These are phyloP conservation scores for Pseudoperonospora humuli DNA, from an alignment of 352 stramenopile genomes.

Conservation along the genomic window DNA sequence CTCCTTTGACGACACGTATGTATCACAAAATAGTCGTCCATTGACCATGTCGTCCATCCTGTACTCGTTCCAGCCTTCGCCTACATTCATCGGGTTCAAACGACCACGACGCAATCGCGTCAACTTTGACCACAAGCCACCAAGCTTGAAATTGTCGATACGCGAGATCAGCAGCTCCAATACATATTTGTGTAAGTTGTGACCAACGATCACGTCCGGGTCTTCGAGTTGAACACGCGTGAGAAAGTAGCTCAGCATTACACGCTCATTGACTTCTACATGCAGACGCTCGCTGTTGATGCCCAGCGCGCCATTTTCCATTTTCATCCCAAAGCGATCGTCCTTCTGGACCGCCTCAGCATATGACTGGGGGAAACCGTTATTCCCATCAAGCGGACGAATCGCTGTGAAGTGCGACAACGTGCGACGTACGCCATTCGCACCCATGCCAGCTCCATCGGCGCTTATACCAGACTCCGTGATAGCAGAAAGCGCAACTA, in stretches of 20 bases:
- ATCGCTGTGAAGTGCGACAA: constrained; percentile 81
- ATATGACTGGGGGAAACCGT: constrained; percentile 55
- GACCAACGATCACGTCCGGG: constrained; percentile 96
- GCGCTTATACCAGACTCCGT: constrained; percentile 68
- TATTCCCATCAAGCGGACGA: constrained; percentile 59
- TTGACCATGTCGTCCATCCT: constrained; percentile 86
- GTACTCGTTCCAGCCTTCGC: constrained; percentile 85
- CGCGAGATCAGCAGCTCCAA: constrained; percentile 96
- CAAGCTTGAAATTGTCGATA: constrained; percentile 89
- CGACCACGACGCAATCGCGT: constrained; percentile 73
- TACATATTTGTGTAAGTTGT: constrained; percentile 98
- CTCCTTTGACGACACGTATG: constrained; percentile 96
- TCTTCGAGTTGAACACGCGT: constrained; percentile 93
- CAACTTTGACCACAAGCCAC: constrained; percentile 75
- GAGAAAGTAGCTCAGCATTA: constrained; percentile 82
- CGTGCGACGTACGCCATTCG: constrained; percentile 25
- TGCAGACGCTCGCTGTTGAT: constrained; percentile 50
- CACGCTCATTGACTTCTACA: constrained; percentile 77
- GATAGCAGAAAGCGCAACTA: constrained; percentile 83
- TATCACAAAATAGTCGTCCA: constrained; percentile 96
- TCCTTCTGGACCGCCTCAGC: constrained; percentile 40
- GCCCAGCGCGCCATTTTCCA: constrained; percentile 21
- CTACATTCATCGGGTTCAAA: constrained; percentile 68
- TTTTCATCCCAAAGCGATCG: constrained; percentile 49
- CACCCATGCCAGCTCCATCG: constrained; percentile 38